Percentiles rank a stretch among this genome's conserved stretches.
Conservation (phyloP, 1,284 basidiomycete genomes). For the Meira miltonrushii region DNA sequence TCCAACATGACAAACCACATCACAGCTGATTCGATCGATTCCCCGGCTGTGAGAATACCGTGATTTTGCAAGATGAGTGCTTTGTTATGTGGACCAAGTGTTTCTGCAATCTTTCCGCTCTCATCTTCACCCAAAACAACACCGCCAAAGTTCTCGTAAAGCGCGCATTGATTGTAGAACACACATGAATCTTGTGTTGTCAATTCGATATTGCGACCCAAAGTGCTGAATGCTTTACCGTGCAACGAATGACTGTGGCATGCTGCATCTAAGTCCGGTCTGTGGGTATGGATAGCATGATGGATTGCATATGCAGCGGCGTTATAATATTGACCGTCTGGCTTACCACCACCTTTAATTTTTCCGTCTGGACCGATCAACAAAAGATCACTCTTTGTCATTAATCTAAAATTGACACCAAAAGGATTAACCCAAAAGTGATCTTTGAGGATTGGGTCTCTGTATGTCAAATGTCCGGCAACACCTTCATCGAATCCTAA, state of each 20-base stretch:
- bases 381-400: conserved; percentile 34
- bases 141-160: conserved; percentile 57
- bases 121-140: conserved; percentile 63
- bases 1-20: conserved; percentile 48
- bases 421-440: conserved; percentile 58
- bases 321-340: conserved; percentile 35
- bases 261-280: conserved; percentile 63
- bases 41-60: conserved; percentile 59
- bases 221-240: conserved; percentile 63
- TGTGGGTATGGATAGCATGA: conserved; percentile 50
- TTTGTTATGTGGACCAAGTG: conserved; percentile 57
- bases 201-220: conserved; percentile 60
- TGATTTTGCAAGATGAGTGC: conserved; percentile 58
- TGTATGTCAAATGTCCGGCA: conserved; percentile 61
- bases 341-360: conserved; percentile 34
- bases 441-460: conserved; percentile 59
- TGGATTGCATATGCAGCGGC: conserved; percentile 58
- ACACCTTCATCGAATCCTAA: conserved; percentile 62
- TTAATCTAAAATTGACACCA: conserved; percentile 32
- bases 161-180: conserved; percentile 47
- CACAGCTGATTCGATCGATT: conserved; percentile 55
- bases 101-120: conserved; percentile 59
- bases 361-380: conserved; percentile 34
- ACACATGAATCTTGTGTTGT: conserved; percentile 53
- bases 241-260: conserved; percentile 63